Base-by-base conservation (phyloP, 139 green algal genomes). In the Chlamydomonas schloesseri region DNA sequence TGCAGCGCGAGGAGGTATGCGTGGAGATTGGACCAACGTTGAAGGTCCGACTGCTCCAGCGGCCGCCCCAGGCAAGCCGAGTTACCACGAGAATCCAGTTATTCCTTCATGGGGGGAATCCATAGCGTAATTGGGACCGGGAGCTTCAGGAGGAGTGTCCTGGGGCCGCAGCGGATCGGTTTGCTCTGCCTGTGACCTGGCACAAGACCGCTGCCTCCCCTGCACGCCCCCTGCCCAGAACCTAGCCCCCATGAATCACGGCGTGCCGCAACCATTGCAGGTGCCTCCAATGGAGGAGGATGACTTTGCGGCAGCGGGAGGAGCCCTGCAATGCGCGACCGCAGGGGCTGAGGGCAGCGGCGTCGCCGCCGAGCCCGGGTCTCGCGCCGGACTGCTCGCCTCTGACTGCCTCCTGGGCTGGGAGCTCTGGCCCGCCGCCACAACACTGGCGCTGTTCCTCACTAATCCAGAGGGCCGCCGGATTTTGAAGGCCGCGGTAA, bases 391-490 rank as follows among this genome's bases (percentile, higher is more conserved):
- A 4, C 37, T 42, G 11, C 70, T 58, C 36, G 23, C 31, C 0
- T 42, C 79, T 8, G 67, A 68, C 31, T 85, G 79, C 67, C 47
- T 85, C 0, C 79, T 85, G 46, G 79, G 79, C 64, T 76, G 79
- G 79, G 79, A 85, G 79, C 79, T 85, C 18, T 85, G 79, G 79
- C 79, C 79, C 46, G 79, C 79, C 0, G 79, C 79, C 47, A 58
- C 31, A 11, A n/a, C n/a, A 31, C 67, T 85, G 3, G 79, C 79
- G 1, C 23, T 31, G 2, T 76, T 42, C 79, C 79, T 85, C 3
- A 53, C 64, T 8, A 50, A 5, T 50, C 5, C 8, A 8, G 42
- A 50, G 8, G 42, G 42, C 6, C 42, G 42, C 42, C 6, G 8
- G 42, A 5, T 50, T 8, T 8, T 50, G 42, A 5, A 8, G 5